Base-by-base conservation (phyloP, 208 protist species). In the Leishmania turanica region DNA sequence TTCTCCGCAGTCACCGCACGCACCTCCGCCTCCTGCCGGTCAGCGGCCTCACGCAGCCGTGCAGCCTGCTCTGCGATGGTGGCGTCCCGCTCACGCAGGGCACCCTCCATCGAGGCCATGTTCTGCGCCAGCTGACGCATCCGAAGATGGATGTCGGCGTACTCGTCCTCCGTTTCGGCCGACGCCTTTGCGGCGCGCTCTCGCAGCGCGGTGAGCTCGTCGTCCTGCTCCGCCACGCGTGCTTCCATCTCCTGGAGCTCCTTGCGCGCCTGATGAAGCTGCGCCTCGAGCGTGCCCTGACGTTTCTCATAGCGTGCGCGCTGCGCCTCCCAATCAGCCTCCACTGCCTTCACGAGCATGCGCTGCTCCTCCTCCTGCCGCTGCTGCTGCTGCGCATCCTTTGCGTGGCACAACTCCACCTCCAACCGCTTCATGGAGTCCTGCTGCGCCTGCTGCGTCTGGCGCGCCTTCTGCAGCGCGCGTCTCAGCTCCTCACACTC, bases 321-420 rank as follows among this genome's bases (percentile, higher is more conserved):
- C 60, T 69, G 51, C 27, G 58, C 58, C 40, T 58, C 86, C 80
- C 72, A 82, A 47, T 83, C 74, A 21, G 65, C 75, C 7, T 68
- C 65, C 1, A n/a, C 58, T 42, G 47, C n/a, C 68, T 60, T 40
- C n/a, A 75, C 51, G 9, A 51, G n/a, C 58, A 54, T 62, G 49
- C 68, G 47, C 37, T 82, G 80, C 73, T 71, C 34, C 54, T 73
- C n/a, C 77, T 80, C 13, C 54, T 87, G 80, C 34, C 45, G 31
- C 72, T 82, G 80, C 66, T 71, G 47, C 77, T 80, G 24, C 54
- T 88, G 82, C 37, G 87, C 82, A 60, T 94, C 91, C n/a, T 84
- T 51, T n/a, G 83, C 75, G 79, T 94, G 91, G 64, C 85, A 88
- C 9, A 94, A 77, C 70, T 92, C 84, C 64, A 92, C 89, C 77